Percentiles rank a stretch among this genome's conserved stretches.
These are phyloP conservation scores for Didymella exigua DNA, from an alignment of 2,329 filamentous ascomycete genomes.

Conservation along the genomic window DNA sequence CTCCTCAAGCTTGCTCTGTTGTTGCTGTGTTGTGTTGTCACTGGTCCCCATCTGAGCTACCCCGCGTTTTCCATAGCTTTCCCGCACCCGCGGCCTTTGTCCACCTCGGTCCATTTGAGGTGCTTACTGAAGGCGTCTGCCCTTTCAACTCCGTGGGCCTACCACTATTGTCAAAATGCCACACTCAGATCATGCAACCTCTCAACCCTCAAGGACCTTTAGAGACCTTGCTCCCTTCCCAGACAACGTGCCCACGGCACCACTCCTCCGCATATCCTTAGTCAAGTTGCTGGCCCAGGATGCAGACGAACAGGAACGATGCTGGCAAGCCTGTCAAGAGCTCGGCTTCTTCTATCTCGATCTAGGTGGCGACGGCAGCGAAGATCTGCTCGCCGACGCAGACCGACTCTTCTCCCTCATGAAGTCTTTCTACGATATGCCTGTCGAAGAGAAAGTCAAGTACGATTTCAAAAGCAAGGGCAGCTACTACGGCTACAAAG, in stretches of 20 bases:
- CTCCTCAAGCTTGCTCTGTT: constrained; percentile 6
- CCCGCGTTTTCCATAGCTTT: constrained; percentile 23
- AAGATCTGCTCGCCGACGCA: constrained; percentile 48
- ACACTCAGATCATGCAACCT: constrained; percentile 27
- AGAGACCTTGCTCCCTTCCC: constrained; percentile 51
- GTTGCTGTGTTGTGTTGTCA: background rate
- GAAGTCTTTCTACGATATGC: constrained; percentile 55
- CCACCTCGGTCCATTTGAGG: constrained; percentile 4
- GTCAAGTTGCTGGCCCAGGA: constrained; percentile 47
- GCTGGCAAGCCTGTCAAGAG: constrained; percentile 53
- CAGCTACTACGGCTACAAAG: constrained; percentile 60
- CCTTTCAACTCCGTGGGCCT: no score
- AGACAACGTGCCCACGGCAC: constrained; percentile 48
- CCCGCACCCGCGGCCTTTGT: constrained; percentile 4
- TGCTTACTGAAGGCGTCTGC: background rate
- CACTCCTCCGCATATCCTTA: constrained; percentile 51
- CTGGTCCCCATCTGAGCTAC: constrained; percentile 18
- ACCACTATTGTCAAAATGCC: constrained; percentile 21
- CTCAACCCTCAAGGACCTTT: constrained; percentile 24
- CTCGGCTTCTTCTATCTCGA: constrained; percentile 65
- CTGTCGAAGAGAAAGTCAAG: constrained; percentile 58
- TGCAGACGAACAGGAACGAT: constrained; percentile 42
- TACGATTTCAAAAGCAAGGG: constrained; percentile 60
- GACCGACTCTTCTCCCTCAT: constrained; percentile 56
- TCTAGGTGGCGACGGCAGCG: constrained; percentile 48